These are phyloP conservation scores for Pichia cabralensis DNA, from an alignment of 805 yeast species.

Conservation along the genomic window DNA sequence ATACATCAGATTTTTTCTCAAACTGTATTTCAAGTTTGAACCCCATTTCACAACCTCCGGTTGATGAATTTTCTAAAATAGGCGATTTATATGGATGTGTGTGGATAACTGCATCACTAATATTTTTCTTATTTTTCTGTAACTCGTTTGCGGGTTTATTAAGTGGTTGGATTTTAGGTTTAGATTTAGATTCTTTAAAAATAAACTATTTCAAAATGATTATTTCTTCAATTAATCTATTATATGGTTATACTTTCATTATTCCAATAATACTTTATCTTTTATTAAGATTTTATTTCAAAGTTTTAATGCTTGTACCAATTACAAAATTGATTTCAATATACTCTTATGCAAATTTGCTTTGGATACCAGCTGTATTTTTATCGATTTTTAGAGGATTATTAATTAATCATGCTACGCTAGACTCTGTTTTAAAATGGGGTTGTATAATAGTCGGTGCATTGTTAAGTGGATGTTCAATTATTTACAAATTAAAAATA, in stretches of 20 bases:
- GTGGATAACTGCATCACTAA: constrained; percentile 83
- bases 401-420: constrained; percentile 33
- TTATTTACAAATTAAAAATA: constrained; percentile 35
- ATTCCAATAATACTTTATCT: constrained; percentile 52
- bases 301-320: constrained; percentile 36
- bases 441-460: constrained; percentile 50
- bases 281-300: constrained; percentile 40
- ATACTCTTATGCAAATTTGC: constrained; percentile 75
- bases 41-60: constrained; percentile 32
- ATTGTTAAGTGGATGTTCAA: constrained; percentile 48
- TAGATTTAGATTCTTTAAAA: constrained; percentile 27
- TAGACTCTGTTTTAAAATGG: constrained; percentile 52
- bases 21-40: constrained; percentile 49
- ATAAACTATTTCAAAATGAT: constrained; percentile 51
- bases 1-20: constrained; percentile 47
- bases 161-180: constrained; percentile 37
- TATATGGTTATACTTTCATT: constrained; percentile 67
- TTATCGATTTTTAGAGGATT: constrained; percentile 49
- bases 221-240: constrained; percentile 55
- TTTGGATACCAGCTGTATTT: constrained; percentile 79
- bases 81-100: constrained; percentile 82
- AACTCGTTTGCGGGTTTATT: constrained; percentile 59
- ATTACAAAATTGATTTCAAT: constrained; percentile 57
- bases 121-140: constrained; percentile 64
- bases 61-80: constrained; percentile 29